Evolutionary conservation across 2,329 filamentous ascomycete species (phyloP).

Genomic region (Aotearoamyces nothofagi): DNA sequence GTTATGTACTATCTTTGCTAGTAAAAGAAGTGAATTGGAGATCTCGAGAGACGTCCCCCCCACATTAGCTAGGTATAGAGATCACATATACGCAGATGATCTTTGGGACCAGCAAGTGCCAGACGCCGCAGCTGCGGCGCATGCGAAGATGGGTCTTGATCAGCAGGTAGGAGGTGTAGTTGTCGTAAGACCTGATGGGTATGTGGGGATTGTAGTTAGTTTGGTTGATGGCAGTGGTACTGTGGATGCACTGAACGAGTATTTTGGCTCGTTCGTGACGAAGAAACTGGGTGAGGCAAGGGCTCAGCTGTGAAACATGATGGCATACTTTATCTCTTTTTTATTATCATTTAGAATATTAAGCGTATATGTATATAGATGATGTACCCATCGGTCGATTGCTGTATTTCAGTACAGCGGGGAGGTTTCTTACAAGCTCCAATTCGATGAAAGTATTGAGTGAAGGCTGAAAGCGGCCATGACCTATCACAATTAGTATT

Average conservation of each 20-base stretch:
- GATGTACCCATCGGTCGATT: too few relatives aligned
- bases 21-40: slow-evolving; percentile 52
- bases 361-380: too few relatives aligned
- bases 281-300: slow-evolving; percentile 34
- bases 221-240: slow-evolving; percentile 66
- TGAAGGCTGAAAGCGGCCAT: too few relatives aligned
- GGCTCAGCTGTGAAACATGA: slow-evolving; percentile 27
- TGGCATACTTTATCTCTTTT: too few relatives aligned
- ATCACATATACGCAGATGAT: slow-evolving; percentile 80
- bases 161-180: slow-evolving; percentile 63
- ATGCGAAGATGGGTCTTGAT: slow-evolving; percentile 74
- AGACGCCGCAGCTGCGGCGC: slow-evolving; percentile 56
- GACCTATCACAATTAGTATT: too few relatives aligned
- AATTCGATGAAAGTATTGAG: too few relatives aligned
- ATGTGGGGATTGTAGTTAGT: slow-evolving; percentile 62
- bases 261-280: slow-evolving; percentile 60
- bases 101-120: slow-evolving; percentile 57
- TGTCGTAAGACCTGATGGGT: slow-evolving; percentile 75
- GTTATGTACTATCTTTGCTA: slow-evolving; percentile 60
- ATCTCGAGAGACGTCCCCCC: slow-evolving; percentile 56
- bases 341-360: too few relatives aligned
- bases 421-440: too few relatives aligned
- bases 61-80: slow-evolving; percentile 57
- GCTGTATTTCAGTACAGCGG: too few relatives aligned
- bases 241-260: slow-evolving; percentile 66